Evolutionary conservation across 257 asterid species (phyloP), one percentile per base, ranked within the genome.

Genomic region (Petunia axillaris): DNA sequence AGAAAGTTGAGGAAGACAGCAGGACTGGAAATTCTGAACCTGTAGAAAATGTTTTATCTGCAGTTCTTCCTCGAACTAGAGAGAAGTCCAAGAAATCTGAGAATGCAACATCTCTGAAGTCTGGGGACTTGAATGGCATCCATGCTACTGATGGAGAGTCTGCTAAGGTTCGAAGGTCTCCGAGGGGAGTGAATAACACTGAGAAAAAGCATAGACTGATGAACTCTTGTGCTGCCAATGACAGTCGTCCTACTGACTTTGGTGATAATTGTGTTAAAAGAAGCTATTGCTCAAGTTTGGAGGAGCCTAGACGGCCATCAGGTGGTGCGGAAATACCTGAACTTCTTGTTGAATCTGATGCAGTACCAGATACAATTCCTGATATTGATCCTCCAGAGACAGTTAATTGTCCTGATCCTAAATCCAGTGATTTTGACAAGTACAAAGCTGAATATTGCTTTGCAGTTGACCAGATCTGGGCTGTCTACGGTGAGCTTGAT

Each of bases 401-500:
- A 5, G 82, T 9, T 77, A 36, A 79, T 6, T 85, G 76, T 82
- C 90, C 91, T 10, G 94, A 94, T 65, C 82, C 95, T 36, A 97
- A 94, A 75, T 94, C 92, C 79, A 75, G 80, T 85, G 90, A 88
- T 85, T 94, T 94, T 64, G 94, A 92, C 15, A 88, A 85, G 87
- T 77, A 46, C 25, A 89, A 86, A 66, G 87, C 81, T 57, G 86
- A 80, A 39, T 70, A 71, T 50, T 50, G 75, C 82, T 92, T 92
- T 82, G 78, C 82, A 62, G 86, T 59, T 76, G 88, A 83, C 85
- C 98, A 94, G 73, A 77, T 86, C 79, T 94, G 98, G 98, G 97
- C 97, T 82, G 91, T 93, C 66, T 90, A 90, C 63, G 97, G 87
- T 80, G 38, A 82, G 9, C 58, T 41, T 13, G 92, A 90, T 81